Evolutionary conservation across 371 early-diverging fungal species (phyloP), one percentile per base, ranked within the genome.

Genomic region (Rhizomucor miehei): DNA sequence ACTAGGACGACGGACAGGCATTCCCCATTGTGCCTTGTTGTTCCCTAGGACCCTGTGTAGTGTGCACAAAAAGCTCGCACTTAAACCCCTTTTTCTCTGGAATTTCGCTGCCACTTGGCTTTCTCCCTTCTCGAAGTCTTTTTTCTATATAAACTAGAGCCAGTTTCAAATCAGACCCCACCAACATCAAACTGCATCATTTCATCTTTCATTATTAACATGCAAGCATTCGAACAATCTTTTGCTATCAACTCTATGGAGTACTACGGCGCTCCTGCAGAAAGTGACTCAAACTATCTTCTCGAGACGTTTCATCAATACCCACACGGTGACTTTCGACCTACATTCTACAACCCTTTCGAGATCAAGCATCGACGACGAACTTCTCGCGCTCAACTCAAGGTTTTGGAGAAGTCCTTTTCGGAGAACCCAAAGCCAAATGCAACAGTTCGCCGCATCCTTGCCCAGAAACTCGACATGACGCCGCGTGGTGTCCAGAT

Each of bases 401-500:
- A 78, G 57, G 76, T 79, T 13, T 77, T 91, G 11, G 90, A 91
- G 59, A 78, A 75, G 47, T 78, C 84, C 1, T 91, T 89, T 61
- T 63, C 59, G 49, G 79, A 78, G 20, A 85, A 87, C 38, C 75
- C 87, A 37, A 88, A 87, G 62, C 91, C 91, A 4, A 83, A 80
- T 57, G 82, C 89, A 13, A 77, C 76, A 23, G 69, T 81, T 17
- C 85, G 88, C 34, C 71, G 80, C 36, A 63, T 65, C 19, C 84
- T 97, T 19, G 90, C 92, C 1, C 77, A 72, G 39, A 77, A 79
- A 52, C 75, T 97, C 12, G 75, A 84, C 51, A 95, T 96, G 95
- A 89, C 92, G 35, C 86, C 88, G 14, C 81, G 96, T 45, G 87
- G 88, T 52, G 90, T 98, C 40, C 95, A 98, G 68, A 90, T 97